Conservation (phyloP, 352 stramenopile genomes). For the Globisporangium nodosum region DNA sequence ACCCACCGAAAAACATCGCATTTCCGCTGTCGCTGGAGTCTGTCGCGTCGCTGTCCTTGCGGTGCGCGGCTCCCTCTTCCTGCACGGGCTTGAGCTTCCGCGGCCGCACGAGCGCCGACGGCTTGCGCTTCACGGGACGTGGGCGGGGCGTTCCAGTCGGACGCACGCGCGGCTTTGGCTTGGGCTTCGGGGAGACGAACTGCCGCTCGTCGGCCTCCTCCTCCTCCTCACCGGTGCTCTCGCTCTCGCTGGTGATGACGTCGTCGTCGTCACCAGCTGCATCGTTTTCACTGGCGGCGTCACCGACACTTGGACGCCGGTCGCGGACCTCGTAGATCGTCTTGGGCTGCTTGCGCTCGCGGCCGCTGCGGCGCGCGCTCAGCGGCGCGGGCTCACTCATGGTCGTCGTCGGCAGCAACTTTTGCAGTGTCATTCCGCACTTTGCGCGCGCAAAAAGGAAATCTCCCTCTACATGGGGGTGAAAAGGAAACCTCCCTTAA, state of each 20-base stretch:
- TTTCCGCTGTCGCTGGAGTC: slow-evolving; percentile 4
- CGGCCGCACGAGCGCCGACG: slow-evolving; percentile 11
- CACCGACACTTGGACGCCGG: slow-evolving; percentile 14
- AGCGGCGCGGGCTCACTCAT: slow-evolving; percentile 16
- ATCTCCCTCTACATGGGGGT: neutral
- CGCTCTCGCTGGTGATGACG: slow-evolving; percentile 15
- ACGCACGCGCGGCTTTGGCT: slow-evolving; percentile 1
- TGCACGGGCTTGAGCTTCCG: slow-evolving; percentile 28
- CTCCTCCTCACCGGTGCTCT: slow-evolving; percentile 16
- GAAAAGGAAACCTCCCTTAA: neutral
- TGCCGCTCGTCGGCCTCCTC: slow-evolving; percentile 15
- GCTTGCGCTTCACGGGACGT: slow-evolving; percentile 11
- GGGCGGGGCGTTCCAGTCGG: neutral
- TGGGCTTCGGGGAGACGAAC: slow-evolving; percentile 12
- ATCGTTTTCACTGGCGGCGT: slow-evolving; percentile 15
- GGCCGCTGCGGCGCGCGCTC: slow-evolving; percentile 48
- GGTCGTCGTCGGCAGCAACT: neutral
- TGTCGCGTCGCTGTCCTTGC: slow-evolving; percentile 11
- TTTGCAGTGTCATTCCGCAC: neutral
- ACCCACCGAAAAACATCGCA: slow-evolving; percentile 5
- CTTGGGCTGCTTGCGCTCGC: slow-evolving; percentile 59
- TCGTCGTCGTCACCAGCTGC: slow-evolving; percentile 17
- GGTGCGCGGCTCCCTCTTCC: slow-evolving; percentile 5
- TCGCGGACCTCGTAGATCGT: slow-evolving; percentile 69
- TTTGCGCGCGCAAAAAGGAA: neutral